Base-by-base conservation (phyloP, 768 basidiomycete genomes). In the Amanita jacksonii region DNA sequence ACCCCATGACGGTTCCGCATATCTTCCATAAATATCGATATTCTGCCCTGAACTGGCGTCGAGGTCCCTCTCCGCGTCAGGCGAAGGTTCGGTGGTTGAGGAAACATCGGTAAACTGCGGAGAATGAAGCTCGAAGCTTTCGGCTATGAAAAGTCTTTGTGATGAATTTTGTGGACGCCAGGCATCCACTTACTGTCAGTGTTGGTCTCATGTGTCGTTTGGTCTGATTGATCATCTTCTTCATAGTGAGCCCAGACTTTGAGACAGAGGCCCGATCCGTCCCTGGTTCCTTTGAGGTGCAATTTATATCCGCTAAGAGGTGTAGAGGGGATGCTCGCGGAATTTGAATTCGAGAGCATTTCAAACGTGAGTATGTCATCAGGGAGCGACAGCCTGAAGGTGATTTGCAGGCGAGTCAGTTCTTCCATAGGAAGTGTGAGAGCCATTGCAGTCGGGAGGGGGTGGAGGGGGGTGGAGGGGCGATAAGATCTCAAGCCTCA, bases 401-500 rank as follows among this genome's bases (percentile, higher is more conserved):
- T 40, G 15, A 47, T 38, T 37, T 47, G 46, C 22, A 47, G 23
- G 13, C 46, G 38, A 19, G 32, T 27, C 15, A 47, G 22, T 28
- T 47, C 46, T 31, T 47, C 46, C 25, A 47, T 39, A 18, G 46
- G 46, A 34, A 47, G 46, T 41, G 46, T 47, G 20, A 47, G 46
- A n/a, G 46, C 46, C 46, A 47, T 47, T 46, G 22, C 12, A 36
- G 16, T 24, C 18, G 15, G 13, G 10, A 20, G 8, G 37, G n/a
- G 5, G 16, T 24, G 16, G 15, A 16, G 10, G 25, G 8, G 37
- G n/a, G 5, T 25, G 37, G 12, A 22, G n/a, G 24, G 27, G 44
- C 16, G 44, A 32, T 8, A 16, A 8, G 28, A 37, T 38, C 44
- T 20, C 8, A 8, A 38, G 19, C 25, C 32, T 19, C 22, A 23